Conservation (phyloP, 1,139 yeast species). For the Saccharomyces hybrid region DNA sequence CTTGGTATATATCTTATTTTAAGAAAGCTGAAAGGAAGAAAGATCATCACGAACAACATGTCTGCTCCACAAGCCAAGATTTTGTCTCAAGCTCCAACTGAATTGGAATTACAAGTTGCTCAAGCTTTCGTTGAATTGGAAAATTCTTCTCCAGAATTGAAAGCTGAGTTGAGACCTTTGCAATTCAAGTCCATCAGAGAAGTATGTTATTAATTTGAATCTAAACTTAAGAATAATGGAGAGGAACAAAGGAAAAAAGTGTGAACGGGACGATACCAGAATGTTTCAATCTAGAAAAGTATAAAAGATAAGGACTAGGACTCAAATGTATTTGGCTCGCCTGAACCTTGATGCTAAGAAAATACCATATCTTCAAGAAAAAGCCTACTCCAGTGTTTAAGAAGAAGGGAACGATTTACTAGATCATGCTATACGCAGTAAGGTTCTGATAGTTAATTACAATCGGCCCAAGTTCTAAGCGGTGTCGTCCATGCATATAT, state of each 20-base stretch:
- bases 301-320: too few species aligned
- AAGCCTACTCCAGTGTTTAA: not conserved
- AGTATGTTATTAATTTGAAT: slow-evolving; percentile 34
- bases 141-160: slow-evolving; percentile 85
- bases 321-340: not conserved
- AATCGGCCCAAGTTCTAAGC: not conserved
- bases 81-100: slow-evolving; percentile 87
- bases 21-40: not conserved
- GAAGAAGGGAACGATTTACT: not conserved
- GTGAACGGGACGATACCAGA: too few species aligned
- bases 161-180: slow-evolving; percentile 96
- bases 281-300: too few species aligned
- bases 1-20: not conserved
- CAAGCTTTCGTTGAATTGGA: slow-evolving; percentile 98
- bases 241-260: not conserved
- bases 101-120: slow-evolving; percentile 98
- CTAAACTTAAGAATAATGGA: not conserved
- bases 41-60: slow-evolving; percentile 3
- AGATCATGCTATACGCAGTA: not conserved
- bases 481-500: not conserved
- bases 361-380: too few species aligned
- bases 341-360: not conserved
- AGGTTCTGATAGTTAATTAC: not conserved
- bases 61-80: slow-evolving; percentile 43
- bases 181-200: slow-evolving; percentile 98